Evolutionary conservation across 2,329 filamentous ascomycete genomes (phyloP).

Genomic region (Endoconidiophora laricicola): DNA sequence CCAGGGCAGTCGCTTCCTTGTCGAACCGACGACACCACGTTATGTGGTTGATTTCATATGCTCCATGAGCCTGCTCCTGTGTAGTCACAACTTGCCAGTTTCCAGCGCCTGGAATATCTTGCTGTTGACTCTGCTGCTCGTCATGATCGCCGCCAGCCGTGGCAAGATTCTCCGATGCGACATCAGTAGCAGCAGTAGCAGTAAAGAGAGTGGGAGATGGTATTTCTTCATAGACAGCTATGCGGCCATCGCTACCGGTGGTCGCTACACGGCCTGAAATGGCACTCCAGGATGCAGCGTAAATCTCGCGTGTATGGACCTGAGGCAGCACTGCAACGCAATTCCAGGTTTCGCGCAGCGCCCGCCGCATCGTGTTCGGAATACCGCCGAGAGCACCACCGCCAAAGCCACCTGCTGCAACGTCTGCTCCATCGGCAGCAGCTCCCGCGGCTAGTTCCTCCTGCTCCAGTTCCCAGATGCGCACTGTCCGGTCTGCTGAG

Average conservation of each 20-base stretch:
- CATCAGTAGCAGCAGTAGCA: constrained; percentile 3
- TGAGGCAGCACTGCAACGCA: constrained; percentile 61
- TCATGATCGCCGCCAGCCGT: not conserved
- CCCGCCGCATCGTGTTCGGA: constrained; percentile 77
- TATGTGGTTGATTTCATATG: constrained; percentile 88
- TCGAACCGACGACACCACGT: constrained; percentile 74
- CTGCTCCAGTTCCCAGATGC: constrained; percentile 57
- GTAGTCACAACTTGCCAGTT: constrained; percentile 58
- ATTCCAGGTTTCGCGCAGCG: constrained; percentile 66
- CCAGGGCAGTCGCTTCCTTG: constrained; percentile 34
- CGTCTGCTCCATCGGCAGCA: constrained; percentile 19
- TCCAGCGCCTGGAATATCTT: constrained; percentile 19
- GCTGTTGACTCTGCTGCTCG: not conserved
- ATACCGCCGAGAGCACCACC: constrained; percentile 29
- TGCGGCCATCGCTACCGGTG: constrained; percentile 68
- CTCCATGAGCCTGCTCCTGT: constrained; percentile 64
- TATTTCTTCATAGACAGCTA: constrained; percentile 62
- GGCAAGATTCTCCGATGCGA: not conserved
- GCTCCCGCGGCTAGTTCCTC: constrained; percentile 19
- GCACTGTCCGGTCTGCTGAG: constrained; percentile 66
- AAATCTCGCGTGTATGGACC: constrained; percentile 65
- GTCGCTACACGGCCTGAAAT: constrained; percentile 66
- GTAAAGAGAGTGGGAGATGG: constrained; percentile 14
- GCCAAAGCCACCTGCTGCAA: constrained; percentile 25
- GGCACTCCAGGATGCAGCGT: constrained; percentile 71